phyloP scores from a whole-genome alignment of 129 eudicot genomes.

The Saussurea involucrata region DNA sequence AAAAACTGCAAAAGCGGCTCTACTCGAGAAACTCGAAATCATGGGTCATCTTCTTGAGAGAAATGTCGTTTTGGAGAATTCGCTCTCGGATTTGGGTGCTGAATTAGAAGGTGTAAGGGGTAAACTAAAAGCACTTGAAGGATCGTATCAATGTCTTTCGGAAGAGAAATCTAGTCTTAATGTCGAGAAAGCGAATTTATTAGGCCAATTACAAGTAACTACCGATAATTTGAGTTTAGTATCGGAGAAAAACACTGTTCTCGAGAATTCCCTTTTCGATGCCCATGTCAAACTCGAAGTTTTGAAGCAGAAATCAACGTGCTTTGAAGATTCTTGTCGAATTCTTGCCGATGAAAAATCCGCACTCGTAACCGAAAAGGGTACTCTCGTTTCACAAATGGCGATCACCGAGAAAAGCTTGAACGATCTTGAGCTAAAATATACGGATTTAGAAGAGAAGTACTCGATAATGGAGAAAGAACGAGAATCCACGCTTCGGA shows the following conservation, averaged over 20 bases:
- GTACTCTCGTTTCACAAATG: slow-evolving; percentile 43
- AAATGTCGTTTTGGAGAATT: slow-evolving; percentile 70
- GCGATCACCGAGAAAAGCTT: slow-evolving; percentile 47
- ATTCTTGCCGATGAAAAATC: slow-evolving; percentile 68
- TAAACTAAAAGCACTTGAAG: slow-evolving; percentile 59
- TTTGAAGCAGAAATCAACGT: slow-evolving; percentile 55
- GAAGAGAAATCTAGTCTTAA: slow-evolving; percentile 63
- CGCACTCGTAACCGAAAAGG: slow-evolving; percentile 57
- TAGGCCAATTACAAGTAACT: slow-evolving; percentile 50
- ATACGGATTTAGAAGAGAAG: slow-evolving; percentile 52
- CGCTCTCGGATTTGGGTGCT: slow-evolving; percentile 70
- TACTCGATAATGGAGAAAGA: slow-evolving; percentile 58
- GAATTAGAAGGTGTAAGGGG: slow-evolving; percentile 61
- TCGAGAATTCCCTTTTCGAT: slow-evolving; percentile 63
- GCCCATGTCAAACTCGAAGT: slow-evolving; percentile 73
- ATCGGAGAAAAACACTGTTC: slow-evolving; percentile 58
- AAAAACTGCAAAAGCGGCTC: slow-evolving; percentile 52
- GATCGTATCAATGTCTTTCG: slow-evolving; percentile 52
- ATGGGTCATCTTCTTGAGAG: slow-evolving; percentile 73
- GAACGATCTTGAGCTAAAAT: slow-evolving; percentile 49
- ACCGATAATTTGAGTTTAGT: slow-evolving; percentile 64
- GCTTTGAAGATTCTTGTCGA: slow-evolving; percentile 71
- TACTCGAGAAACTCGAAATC: slow-evolving; percentile 53
- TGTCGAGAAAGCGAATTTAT: slow-evolving; percentile 64
- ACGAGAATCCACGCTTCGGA: slow-evolving; percentile 46